These are phyloP conservation scores for Exutisphaerella laricina DNA, from an alignment of 2,329 filamentous ascomycete species.

Conservation along the genomic window DNA sequence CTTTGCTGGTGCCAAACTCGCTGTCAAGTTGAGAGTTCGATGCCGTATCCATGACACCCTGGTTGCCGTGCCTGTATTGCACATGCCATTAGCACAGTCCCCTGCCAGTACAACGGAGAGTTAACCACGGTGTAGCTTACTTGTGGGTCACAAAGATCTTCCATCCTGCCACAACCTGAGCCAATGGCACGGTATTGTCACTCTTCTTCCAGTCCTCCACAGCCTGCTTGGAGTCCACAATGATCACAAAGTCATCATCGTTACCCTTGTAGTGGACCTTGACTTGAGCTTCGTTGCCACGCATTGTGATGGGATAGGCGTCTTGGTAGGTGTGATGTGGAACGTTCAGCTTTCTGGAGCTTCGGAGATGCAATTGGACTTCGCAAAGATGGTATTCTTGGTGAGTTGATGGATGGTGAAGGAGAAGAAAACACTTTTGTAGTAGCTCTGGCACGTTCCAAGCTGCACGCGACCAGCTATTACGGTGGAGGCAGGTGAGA, in stretches of 20 bases:
- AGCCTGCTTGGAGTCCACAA: constrained; percentile 55
- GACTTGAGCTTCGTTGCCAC: constrained; percentile 62
- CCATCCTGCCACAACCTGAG: constrained; percentile 80
- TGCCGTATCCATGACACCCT: constrained; percentile 71
- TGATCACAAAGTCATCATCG: constrained; percentile 63
- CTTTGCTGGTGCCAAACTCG: constrained; percentile 77
- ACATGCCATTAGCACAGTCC: no score
- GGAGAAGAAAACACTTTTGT: constrained; percentile 6
- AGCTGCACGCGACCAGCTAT: no score
- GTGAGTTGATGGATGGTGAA: no score
- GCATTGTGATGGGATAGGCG: constrained; percentile 33
- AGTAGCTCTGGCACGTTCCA: no score
- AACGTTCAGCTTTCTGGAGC: not conserved
- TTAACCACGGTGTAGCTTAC: constrained; percentile 54
- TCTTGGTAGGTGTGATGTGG: not conserved
- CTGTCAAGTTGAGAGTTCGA: constrained; percentile 70
- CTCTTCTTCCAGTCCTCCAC: constrained; percentile 71
- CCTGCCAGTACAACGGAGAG: no score
- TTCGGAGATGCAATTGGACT: no score
- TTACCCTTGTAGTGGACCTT: constrained; percentile 84
- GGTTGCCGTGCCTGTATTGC: constrained; percentile 74
- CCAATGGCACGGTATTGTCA: constrained; percentile 72
- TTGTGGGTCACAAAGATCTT: constrained; percentile 86
- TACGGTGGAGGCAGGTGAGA: no score
- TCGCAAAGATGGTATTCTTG: no score